Percentiles rank a stretch among this genome's conserved stretches.
Conservation (phyloP, 306 rosid species). For the Pterocarpus macrocarpus region DNA sequence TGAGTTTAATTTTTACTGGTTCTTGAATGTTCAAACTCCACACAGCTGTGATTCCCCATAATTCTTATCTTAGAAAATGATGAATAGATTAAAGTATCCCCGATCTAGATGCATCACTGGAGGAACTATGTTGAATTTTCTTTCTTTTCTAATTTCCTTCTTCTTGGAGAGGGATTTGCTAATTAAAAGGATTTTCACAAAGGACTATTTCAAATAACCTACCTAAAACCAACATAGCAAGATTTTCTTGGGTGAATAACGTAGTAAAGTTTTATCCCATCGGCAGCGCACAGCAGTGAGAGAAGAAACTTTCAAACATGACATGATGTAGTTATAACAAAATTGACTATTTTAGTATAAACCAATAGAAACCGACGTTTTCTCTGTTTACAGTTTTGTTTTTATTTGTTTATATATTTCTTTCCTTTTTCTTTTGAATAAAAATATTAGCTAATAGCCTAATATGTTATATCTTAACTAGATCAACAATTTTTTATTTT, state of each 20-base stretch:
- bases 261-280: constrained; percentile 42
- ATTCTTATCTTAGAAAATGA: constrained; percentile 62
- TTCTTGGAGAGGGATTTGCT: constrained; percentile 16
- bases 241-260: neutral
- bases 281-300: neutral
- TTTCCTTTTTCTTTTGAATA: too few species aligned
- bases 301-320: constrained; percentile 52
- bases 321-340: constrained; percentile 37
- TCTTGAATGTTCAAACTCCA: constrained; percentile 39
- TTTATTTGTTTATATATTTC: neutral
- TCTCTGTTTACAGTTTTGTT: neutral
- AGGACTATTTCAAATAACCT: constrained; percentile 60
- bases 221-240: constrained; percentile 22
- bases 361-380: constrained; percentile 12
- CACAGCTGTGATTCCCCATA: constrained; percentile 47
- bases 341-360: constrained; percentile 47
- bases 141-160: constrained; percentile 40
- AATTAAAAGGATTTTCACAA: constrained; percentile 46
- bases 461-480: neutral
- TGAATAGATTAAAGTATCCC: constrained; percentile 47
- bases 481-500: neutral
- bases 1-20: constrained; percentile 37
- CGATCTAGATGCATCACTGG: constrained; percentile 58
- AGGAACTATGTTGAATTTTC: constrained; percentile 52
- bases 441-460: neutral